Conservation (phyloP, 202 grass and related monocot species). For the Sporobolus alterniflorus region DNA sequence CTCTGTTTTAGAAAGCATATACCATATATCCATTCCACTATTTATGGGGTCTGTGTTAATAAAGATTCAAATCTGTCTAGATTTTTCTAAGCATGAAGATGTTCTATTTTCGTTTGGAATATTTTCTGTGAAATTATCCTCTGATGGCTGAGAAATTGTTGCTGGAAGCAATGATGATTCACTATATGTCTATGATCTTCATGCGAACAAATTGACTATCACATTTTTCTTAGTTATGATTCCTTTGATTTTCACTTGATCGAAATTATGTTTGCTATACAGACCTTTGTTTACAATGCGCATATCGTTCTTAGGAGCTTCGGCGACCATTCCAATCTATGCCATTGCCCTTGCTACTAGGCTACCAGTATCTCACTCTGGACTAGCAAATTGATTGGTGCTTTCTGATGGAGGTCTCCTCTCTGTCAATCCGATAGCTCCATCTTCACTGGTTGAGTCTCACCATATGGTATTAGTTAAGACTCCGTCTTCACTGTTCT, state of each 20-base stretch:
- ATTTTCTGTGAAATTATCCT: slow-evolving; percentile 94
- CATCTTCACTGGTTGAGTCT: no score
- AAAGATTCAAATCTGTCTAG: slow-evolving; percentile 34
- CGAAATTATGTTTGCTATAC: neutral
- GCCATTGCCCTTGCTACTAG: neutral
- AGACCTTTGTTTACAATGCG: neutral
- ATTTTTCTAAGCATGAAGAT: slow-evolving; percentile 81
- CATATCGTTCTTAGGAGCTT: neutral
- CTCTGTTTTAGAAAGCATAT: slow-evolving; percentile 17
- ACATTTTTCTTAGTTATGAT: slow-evolving; percentile 16
- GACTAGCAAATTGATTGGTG: neutral
- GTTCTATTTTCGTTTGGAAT: slow-evolving; percentile 71
- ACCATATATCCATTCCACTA: neutral
- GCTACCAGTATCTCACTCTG: neutral
- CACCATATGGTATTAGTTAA: no score
- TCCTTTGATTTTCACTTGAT: slow-evolving; percentile 12
- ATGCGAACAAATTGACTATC: slow-evolving; percentile 66
- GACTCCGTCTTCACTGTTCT: no score
- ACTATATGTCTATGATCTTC: slow-evolving; percentile 88
- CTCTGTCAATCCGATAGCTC: no score
- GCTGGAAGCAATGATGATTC: slow-evolving; percentile 80
- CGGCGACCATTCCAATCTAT: neutral
- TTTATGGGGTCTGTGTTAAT: neutral
- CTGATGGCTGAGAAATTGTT: slow-evolving; percentile 86
- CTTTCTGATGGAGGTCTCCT: no score